Conservation (phyloP, 176 grass and related monocot species). For the Aegilops sharonensis region DNA sequence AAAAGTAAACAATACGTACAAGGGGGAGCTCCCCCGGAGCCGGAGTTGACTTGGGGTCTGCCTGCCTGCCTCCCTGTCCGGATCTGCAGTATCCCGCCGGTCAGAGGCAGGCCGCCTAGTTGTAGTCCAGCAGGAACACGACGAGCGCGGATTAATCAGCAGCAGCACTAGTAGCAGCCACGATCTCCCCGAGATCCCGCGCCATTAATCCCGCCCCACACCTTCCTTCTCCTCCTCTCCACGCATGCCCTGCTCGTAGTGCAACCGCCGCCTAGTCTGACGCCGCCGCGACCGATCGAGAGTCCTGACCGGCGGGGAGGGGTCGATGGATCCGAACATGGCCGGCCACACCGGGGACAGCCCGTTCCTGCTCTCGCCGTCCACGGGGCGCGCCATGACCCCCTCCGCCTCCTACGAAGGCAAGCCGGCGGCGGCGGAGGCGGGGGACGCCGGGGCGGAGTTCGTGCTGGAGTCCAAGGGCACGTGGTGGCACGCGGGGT, state of each 20-base stretch:
- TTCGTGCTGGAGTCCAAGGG: conserved; percentile 98
- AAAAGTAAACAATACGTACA: background rate
- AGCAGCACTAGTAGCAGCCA: too few species aligned
- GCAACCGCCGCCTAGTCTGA: too few species aligned
- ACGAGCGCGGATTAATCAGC: accelerated
- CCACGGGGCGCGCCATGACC: background rate
- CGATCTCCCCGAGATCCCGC: too few species aligned
- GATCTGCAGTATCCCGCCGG: too few species aligned
- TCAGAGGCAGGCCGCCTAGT: background rate
- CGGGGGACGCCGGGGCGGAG: conserved; percentile 73
- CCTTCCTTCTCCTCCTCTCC: too few species aligned
- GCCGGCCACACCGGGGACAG: conserved; percentile 13
- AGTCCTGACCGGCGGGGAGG: too few species aligned
- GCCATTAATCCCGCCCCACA: too few species aligned
- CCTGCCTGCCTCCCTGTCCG: too few species aligned
- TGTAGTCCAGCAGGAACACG: background rate
- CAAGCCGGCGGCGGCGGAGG: background rate
- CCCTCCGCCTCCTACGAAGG: background rate
- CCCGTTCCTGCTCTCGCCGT: conserved; percentile 35
- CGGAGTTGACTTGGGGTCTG: background rate
- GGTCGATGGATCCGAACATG: conserved; percentile 14
- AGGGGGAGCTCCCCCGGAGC: background rate
- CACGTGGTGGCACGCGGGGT: conserved; percentile 92
- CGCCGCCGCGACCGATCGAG: too few species aligned
- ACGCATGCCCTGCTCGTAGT: too few species aligned